These are phyloP conservation scores for Leccinum incarnatum DNA, from an alignment of 768 basidiomycete species.

Conservation along the genomic window DNA sequence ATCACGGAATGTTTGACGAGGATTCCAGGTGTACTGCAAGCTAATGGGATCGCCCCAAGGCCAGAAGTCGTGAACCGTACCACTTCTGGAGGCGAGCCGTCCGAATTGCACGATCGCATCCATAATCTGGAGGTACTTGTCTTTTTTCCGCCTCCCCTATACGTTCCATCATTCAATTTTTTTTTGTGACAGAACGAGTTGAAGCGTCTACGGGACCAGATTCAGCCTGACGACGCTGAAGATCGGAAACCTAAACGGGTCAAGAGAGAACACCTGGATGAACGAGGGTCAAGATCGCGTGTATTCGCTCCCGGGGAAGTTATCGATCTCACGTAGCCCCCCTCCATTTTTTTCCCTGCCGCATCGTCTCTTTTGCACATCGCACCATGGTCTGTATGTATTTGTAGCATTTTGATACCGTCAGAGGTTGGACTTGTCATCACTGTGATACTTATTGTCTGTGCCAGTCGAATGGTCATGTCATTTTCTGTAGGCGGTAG, in stretches of 20 bases:
- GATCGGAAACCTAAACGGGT: conserved; percentile 17
- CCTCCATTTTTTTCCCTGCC: no score
- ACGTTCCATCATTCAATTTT: neutral
- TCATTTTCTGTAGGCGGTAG: neutral
- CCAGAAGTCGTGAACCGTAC: neutral
- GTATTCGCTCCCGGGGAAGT: conserved; percentile 7
- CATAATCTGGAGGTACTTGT: conserved; percentile 6
- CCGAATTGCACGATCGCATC: neutral
- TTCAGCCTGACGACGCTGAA: neutral
- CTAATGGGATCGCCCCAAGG: conserved; percentile 18
- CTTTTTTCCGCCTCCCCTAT: neutral
- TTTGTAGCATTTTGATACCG: no score
- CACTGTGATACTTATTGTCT: no score
- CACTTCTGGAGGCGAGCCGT: neutral
- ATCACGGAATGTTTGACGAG: neutral
- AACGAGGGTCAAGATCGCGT: neutral
- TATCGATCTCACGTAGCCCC: conserved; percentile 19
- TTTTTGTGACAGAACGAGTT: conserved; percentile 9
- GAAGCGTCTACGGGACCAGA: conserved; percentile 12
- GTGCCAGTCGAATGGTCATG: no score
- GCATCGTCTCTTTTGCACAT: no score
- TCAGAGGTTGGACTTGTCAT: no score
- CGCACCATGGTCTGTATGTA: no score
- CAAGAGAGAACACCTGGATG: conserved; percentile 7
- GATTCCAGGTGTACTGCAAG: conserved; percentile 16